These are phyloP conservation scores for Tinospora cordifolia DNA, from an alignment of 164 flowering plant genomes.

Conservation along the genomic window DNA sequence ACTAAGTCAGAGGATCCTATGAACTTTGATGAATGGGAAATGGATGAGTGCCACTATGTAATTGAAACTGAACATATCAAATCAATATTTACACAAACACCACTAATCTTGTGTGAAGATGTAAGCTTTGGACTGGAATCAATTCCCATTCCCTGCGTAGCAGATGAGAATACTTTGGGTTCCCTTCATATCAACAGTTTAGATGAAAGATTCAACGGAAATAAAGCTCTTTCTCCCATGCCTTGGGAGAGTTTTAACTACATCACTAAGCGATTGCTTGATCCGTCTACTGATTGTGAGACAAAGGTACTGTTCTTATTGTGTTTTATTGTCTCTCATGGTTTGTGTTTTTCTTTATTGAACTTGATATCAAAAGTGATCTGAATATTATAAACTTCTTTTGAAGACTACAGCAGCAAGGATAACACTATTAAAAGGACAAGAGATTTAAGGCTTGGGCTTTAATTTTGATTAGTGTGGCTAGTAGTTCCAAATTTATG, in stretches of 20 bases:
- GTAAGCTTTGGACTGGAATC: slow-evolving; percentile 82
- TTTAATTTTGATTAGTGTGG: neutral
- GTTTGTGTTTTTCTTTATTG: neutral
- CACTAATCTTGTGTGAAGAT: slow-evolving; percentile 60
- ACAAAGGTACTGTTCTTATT: slow-evolving; percentile 40
- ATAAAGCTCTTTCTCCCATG: slow-evolving; percentile 25
- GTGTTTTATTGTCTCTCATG: neutral
- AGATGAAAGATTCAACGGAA: slow-evolving; percentile 27
- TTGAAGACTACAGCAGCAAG: neutral
- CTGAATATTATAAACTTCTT: neutral
- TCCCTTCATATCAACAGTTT: slow-evolving; percentile 23
- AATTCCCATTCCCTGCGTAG: slow-evolving; percentile 64
- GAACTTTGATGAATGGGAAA: slow-evolving; percentile 42
- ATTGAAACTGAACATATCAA: slow-evolving; percentile 47
- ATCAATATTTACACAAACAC: slow-evolving; percentile 25
- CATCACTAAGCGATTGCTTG: slow-evolving; percentile 53
- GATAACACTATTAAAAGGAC: neutral
- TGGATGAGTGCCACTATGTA: slow-evolving; percentile 76
- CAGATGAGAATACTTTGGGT: slow-evolving; percentile 47
- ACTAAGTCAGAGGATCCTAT: slow-evolving; percentile 15
- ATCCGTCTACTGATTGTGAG: slow-evolving; percentile 46
- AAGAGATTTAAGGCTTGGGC: neutral
- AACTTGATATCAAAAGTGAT: neutral
- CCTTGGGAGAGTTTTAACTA: slow-evolving; percentile 93
- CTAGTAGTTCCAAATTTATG: no score